These are phyloP conservation scores for Diaporthe velutina DNA, from an alignment of 2,329 filamentous ascomycete species.

Conservation along the genomic window DNA sequence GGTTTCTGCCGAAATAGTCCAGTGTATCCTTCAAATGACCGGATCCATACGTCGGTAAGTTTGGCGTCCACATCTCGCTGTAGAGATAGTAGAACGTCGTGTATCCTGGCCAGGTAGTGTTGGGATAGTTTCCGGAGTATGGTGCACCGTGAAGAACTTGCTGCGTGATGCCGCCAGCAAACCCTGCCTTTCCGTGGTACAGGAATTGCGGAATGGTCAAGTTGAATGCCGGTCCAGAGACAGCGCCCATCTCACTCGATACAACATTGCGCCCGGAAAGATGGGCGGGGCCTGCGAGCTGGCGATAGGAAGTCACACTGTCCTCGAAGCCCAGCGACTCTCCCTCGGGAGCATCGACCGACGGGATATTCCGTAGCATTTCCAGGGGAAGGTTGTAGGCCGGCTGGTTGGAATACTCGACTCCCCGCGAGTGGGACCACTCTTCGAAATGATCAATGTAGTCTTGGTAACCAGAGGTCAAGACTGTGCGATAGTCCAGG, in stretches of 20 bases:
- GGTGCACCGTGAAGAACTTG: constrained; percentile 59
- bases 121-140: constrained; percentile 55
- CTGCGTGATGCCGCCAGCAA: constrained; percentile 57
- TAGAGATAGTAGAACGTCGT: constrained; percentile 58
- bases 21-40: constrained; percentile 50
- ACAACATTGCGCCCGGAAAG: constrained; percentile 54
- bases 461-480: constrained; percentile 30
- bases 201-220: constrained; percentile 47
- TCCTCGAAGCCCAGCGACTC: constrained; percentile 54
- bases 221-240: constrained; percentile 43
- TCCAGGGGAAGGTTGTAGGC: constrained; percentile 58
- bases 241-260: constrained; percentile 54
- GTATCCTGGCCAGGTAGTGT: constrained; percentile 64
- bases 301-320: constrained; percentile 54
- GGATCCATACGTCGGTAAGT: constrained; percentile 57
- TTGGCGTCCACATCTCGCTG: constrained; percentile 53
- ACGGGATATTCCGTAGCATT: constrained; percentile 53
- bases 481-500: constrained; percentile 2
- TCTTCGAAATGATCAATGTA: constrained; percentile 49
- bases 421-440: constrained; percentile 49
- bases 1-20: constrained; percentile 52
- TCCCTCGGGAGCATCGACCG: constrained; percentile 55
- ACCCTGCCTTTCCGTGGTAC: constrained; percentile 52
- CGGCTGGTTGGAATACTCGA: constrained; percentile 54
- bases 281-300: constrained; percentile 55